Evolutionary conservation across 2,329 filamentous ascomycete genomes (phyloP).

Genomic region (Arthrobotrys sphaeroides): DNA sequence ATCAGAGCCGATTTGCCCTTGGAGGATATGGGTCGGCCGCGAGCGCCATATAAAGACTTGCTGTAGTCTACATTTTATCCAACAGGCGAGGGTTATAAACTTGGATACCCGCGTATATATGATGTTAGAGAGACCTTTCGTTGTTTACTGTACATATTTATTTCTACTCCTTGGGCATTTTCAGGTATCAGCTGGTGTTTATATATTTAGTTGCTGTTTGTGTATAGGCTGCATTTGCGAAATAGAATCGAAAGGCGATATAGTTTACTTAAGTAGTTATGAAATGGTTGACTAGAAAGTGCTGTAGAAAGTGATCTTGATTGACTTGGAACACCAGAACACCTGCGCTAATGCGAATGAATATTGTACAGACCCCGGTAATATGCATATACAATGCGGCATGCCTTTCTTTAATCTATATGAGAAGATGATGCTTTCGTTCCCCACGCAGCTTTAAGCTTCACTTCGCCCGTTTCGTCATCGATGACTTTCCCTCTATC

Average conservation of each 20-base stretch:
- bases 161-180: slow-evolving; percentile 1
- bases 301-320: neutral
- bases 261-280: no score
- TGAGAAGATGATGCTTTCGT: neutral
- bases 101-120: neutral
- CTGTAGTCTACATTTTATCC: neutral
- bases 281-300: no score
- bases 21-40: slow-evolving; percentile 13
- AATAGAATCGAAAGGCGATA: neutral
- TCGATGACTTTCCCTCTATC: slow-evolving; percentile 66
- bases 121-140: neutral
- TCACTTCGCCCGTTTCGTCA: slow-evolving; percentile 56
- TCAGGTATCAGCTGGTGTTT: neutral
- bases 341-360: neutral
- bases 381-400: no score
- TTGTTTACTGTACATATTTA: slow-evolving; percentile 7
- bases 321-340: neutral
- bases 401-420: no score
- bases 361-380: neutral
- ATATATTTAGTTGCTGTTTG: neutral
- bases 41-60: slow-evolving; percentile 4
- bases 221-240: neutral
- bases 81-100: neutral
- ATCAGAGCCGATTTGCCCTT: slow-evolving; percentile 30
- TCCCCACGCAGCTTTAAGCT: slow-evolving; percentile 55